Percentiles rank a stretch among this genome's conserved stretches.
phyloP scores from a whole-genome alignment of 495 filamentous ascomycete species.

The Talaromyces trachyspermus region DNA sequence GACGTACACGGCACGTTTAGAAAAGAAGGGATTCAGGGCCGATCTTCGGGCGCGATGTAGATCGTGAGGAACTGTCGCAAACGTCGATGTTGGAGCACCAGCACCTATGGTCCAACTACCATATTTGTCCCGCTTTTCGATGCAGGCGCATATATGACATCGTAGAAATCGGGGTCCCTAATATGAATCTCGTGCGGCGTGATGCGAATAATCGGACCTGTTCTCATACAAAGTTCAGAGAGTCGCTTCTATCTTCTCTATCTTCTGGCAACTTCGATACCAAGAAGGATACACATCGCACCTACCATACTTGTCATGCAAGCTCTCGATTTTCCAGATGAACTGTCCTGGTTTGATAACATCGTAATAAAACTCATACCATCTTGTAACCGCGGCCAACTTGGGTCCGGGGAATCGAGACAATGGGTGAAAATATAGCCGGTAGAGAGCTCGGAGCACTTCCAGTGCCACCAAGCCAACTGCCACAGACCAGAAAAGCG shows the following conservation, averaged over 20 bases:
- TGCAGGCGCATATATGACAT: slow-evolving; percentile 20
- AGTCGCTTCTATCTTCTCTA: not conserved
- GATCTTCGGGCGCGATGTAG: slow-evolving; percentile 33
- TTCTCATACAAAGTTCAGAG: not conserved
- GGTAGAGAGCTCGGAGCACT: slow-evolving; percentile 6
- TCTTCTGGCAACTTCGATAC: not conserved
- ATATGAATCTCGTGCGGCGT: slow-evolving; percentile 27
- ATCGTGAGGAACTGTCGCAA: slow-evolving; percentile 26
- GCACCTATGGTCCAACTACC: slow-evolving; percentile 2
- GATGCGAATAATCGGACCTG: slow-evolving; percentile 28
- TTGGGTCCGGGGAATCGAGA: slow-evolving; percentile 8
- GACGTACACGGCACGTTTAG: slow-evolving; percentile 23
- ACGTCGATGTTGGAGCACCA: slow-evolving; percentile 14
- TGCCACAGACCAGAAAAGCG: not conserved
- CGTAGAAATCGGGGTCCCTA: slow-evolving; percentile 24
- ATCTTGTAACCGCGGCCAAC: slow-evolving; percentile 28
- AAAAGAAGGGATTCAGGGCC: slow-evolving; percentile 37
- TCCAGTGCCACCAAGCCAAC: not conserved
- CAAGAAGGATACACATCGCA: not conserved
- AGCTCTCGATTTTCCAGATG: slow-evolving; percentile 23
- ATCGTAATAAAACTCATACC: slow-evolving; percentile 11
- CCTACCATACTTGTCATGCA: slow-evolving; percentile 32
- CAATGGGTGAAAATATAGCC: slow-evolving; percentile 11
- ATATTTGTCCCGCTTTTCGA: slow-evolving; percentile 22
- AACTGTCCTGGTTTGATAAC: slow-evolving; percentile 14